These are phyloP conservation scores for Boletus subcaerulescens DNA, from an alignment of 768 basidiomycete species.

Conservation along the genomic window DNA sequence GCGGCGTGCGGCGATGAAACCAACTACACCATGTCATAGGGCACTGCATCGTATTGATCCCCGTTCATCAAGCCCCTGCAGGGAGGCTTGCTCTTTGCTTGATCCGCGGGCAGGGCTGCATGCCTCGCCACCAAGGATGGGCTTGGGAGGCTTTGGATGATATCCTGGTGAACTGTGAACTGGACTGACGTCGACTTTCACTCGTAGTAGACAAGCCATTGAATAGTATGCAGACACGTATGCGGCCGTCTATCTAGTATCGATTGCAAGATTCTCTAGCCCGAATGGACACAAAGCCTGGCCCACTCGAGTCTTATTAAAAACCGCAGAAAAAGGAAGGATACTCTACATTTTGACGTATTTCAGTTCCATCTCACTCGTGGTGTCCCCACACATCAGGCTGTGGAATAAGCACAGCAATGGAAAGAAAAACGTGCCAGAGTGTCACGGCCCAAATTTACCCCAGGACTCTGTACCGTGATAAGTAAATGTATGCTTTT, in stretches of 20 bases:
- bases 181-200: too few species aligned
- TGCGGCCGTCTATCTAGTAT: too few species aligned
- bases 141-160: not conserved
- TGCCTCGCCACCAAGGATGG: not conserved
- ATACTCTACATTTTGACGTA: not conserved
- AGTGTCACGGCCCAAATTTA: not conserved
- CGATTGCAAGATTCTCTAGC: too few species aligned
- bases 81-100: not conserved
- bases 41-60: not conserved
- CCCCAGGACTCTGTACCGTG: not conserved
- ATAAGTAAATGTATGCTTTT: not conserved
- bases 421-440: not conserved
- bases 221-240: too few species aligned
- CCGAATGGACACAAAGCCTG: not conserved
- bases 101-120: conserved; percentile 8
- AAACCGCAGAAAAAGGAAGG: not conserved
- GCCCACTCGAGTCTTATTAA: not conserved
- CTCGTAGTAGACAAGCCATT: too few species aligned
- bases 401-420: not conserved
- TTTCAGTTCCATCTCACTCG: not conserved
- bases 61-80: not conserved
- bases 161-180: not conserved
- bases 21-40: not conserved
- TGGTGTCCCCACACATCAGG: not conserved
- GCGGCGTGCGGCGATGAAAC: not conserved